Evolutionary conservation across 2,329 filamentous ascomycete genomes (phyloP).

Genomic region (Penicillium sp.): DNA sequence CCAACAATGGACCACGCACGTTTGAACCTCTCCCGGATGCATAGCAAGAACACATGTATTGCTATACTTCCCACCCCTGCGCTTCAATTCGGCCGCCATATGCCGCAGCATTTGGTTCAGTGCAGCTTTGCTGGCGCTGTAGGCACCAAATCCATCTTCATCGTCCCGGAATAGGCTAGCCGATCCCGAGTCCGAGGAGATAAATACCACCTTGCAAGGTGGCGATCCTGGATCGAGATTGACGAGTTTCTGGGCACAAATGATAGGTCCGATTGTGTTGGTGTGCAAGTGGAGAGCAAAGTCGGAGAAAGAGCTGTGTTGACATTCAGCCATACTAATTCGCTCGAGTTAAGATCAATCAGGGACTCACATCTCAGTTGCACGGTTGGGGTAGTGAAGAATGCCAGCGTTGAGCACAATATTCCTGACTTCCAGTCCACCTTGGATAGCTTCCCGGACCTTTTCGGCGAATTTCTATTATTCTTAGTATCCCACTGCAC

Average conservation of each 20-base stretch:
- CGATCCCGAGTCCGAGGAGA: slow-evolving; percentile 60
- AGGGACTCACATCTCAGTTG: slow-evolving; percentile 50
- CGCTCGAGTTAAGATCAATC: neutral
- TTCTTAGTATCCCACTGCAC: neutral
- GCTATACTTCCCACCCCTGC: slow-evolving; percentile 43
- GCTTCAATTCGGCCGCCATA: slow-evolving; percentile 57
- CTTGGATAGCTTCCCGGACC: slow-evolving; percentile 33
- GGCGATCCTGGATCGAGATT: slow-evolving; percentile 43
- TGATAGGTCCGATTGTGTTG: slow-evolving; percentile 61
- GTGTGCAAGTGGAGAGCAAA: slow-evolving; percentile 59
- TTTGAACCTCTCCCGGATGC: slow-evolving; percentile 60
- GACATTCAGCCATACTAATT: neutral
- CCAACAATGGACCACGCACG: slow-evolving; percentile 32
- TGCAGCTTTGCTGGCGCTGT: slow-evolving; percentile 59
- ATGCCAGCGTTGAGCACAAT: slow-evolving; percentile 61
- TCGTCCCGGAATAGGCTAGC: slow-evolving; percentile 53
- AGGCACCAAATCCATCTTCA: slow-evolving; percentile 62
- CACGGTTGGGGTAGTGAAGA: slow-evolving; percentile 59
- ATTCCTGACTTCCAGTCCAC: slow-evolving; percentile 51
- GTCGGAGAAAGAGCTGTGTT: slow-evolving; percentile 51
- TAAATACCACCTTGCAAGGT: slow-evolving; percentile 57
- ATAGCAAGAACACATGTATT: slow-evolving; percentile 55
- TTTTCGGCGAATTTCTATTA: slow-evolving; percentile 1
- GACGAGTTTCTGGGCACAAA: slow-evolving; percentile 56
- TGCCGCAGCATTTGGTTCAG: slow-evolving; percentile 59